Percentiles rank a stretch among this genome's conserved stretches.
These are phyloP conservation scores for Kurtzmaniella quercitrusa DNA, from an alignment of 1,139 yeast genomes.

Conservation along the genomic window DNA sequence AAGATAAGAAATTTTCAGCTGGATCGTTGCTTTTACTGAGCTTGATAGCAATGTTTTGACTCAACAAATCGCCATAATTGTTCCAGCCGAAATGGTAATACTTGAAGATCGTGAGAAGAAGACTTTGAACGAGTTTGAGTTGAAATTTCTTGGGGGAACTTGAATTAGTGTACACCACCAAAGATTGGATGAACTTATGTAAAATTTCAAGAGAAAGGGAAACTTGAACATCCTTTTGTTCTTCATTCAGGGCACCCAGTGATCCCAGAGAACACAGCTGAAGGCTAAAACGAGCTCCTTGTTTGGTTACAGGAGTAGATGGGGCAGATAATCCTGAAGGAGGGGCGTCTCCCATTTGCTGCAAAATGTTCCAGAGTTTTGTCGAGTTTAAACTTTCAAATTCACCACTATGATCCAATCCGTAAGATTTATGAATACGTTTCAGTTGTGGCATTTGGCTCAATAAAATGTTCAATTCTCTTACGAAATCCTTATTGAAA, in stretches of 20 bases:
- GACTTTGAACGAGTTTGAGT: slow-evolving; percentile 30
- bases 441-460: slow-evolving; percentile 27
- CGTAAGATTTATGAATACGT: slow-evolving; percentile 15
- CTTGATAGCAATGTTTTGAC: slow-evolving; percentile 32
- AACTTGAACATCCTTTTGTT: not conserved
- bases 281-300: slow-evolving; percentile 9
- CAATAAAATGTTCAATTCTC: slow-evolving; percentile 22
- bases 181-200: slow-evolving; percentile 29
- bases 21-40: slow-evolving; percentile 35
- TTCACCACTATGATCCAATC: slow-evolving; percentile 21
- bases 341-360: slow-evolving; percentile 37
- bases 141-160: slow-evolving; percentile 33
- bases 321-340: slow-evolving; percentile 46
- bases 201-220: slow-evolving; percentile 9
- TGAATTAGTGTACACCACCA: slow-evolving; percentile 27
- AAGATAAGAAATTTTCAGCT: slow-evolving; percentile 30
- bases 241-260: not conserved
- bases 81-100: slow-evolving; percentile 46
- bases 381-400: slow-evolving; percentile 30
- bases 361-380: slow-evolving; percentile 30
- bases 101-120: slow-evolving; percentile 30
- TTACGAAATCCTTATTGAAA: slow-evolving; percentile 25
- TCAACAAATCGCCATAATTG: slow-evolving; percentile 29
- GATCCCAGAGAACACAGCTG: slow-evolving; percentile 13
- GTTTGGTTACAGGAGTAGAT: slow-evolving; percentile 29